Evolutionary conservation across 176 grass and related monocot genomes (phyloP).

Genomic region (maize (Zea mays)): Zm-B73-REFERENCE-NAM-5.0 NC_050096.1:143589501-143590000

Average conservation of each 20-base stretch:
- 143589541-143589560: background rate
- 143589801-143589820: background rate
- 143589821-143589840: conserved; percentile 35
- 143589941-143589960: conserved; percentile 43
- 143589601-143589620: too few species aligned
- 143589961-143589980: conserved; percentile 19
- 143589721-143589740: conserved; percentile 65
- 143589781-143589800: background rate
- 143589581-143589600: background rate
- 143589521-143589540: background rate
- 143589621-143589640: background rate
- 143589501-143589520: background rate
- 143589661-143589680: background rate
- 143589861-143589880: conserved; percentile 80
- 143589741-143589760: conserved; percentile 92
- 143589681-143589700: background rate
- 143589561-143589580: background rate
- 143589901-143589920: conserved; percentile 70
- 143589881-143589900: conserved; percentile 80
- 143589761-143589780: conserved; percentile 15
- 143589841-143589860: conserved; percentile 94
- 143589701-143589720: conserved; percentile 36
- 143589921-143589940: conserved; percentile 36
- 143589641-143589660: background rate
- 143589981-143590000: background rate